Evolutionary conservation across 169 alveolate genomes (phyloP), one percentile per base, ranked within the genome.

Genomic region (Hammondia hammondi): DNA sequence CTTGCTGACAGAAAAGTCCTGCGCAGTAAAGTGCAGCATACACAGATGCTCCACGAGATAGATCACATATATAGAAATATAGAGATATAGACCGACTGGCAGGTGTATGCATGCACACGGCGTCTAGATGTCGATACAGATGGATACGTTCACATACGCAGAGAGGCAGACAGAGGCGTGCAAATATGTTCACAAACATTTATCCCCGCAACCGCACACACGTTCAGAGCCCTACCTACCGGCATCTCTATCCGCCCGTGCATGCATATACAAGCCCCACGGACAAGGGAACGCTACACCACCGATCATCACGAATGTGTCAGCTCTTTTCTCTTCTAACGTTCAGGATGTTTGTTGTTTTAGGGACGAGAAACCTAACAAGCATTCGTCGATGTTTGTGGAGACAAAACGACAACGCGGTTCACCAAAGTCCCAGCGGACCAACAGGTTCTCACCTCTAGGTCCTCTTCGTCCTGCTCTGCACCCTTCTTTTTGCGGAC

Each of bases 1-100:
- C 70, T 91, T 91, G 46, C 82, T 45, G 45, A 91, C 71, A 3
- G 94, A 91, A 45, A 91, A 91, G 70, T 91, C 94, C 94, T 91
- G 84, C 85, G 4, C 48, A 10, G 48, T 21, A 17, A 17, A 6
- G n/a, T 29, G 77, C 77, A 67, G n/a, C 27, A 21, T 4, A 14
- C 61, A 27, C 77, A 27, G 35, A 57, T 21, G 71, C 71, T 1
- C 35, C 77, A 67, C 77, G 77, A 17, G n/a, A 6, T 29, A 17
- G 77, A 17, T 57, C 7, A 73, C 32, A 19, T 32, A 72, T 72
- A 24, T 72, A 32, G 4, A 12, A 21, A 5, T 72, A 12, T 72
- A 39, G 3, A 39, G 43, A 2, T 39, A 39, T 39, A 39, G 43
- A 39, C 43, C 43, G 43, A 39, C 43, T 39, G 2, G 29, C 29